Evolutionary conservation across 352 stramenopile species (phyloP).

Genomic region (Phytophthora niederhauseri): DNA sequence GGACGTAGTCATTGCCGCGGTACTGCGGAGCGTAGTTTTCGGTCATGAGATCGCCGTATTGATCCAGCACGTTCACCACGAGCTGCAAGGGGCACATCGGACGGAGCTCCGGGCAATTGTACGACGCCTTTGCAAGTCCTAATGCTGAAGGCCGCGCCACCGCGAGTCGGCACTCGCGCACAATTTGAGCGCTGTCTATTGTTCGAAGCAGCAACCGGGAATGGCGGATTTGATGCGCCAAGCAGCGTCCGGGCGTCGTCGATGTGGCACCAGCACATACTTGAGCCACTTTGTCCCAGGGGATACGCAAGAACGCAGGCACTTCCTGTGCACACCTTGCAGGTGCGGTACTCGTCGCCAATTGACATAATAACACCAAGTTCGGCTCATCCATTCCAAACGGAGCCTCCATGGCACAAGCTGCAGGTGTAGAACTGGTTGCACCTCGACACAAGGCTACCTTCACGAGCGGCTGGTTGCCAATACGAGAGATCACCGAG

Average conservation of each 20-base stretch:
- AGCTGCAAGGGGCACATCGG: slow-evolving; percentile 51
- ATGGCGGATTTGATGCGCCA: slow-evolving; percentile 41
- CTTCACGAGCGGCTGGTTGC: slow-evolving; percentile 17
- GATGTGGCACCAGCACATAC: slow-evolving; percentile 43
- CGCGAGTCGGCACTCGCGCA: slow-evolving; percentile 42
- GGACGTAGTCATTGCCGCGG: neutral
- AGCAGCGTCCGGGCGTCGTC: slow-evolving; percentile 48
- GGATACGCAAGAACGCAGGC: slow-evolving; percentile 31
- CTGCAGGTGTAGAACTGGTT: slow-evolving; percentile 28
- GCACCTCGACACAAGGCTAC: slow-evolving; percentile 44
- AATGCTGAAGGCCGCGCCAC: slow-evolving; percentile 36
- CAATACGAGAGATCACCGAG: slow-evolving; percentile 27
- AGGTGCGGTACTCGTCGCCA: slow-evolving; percentile 33
- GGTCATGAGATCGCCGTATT: slow-evolving; percentile 56
- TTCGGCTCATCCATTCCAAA: slow-evolving; percentile 47
- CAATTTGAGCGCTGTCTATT: slow-evolving; percentile 21
- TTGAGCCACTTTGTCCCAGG: slow-evolving; percentile 35
- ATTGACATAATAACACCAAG: slow-evolving; percentile 47
- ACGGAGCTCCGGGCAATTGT: slow-evolving; percentile 52
- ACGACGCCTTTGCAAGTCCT: slow-evolving; percentile 50
- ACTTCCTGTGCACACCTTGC: slow-evolving; percentile 48
- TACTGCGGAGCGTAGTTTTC: slow-evolving; percentile 4
- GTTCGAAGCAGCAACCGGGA: slow-evolving; percentile 21
- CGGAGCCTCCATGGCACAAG: slow-evolving; percentile 44
- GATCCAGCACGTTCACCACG: slow-evolving; percentile 50